Evolutionary conservation across 2,329 filamentous ascomycete genomes (phyloP), one percentile per base, ranked within the genome.

Genomic region (Cytospora piceae): DNA sequence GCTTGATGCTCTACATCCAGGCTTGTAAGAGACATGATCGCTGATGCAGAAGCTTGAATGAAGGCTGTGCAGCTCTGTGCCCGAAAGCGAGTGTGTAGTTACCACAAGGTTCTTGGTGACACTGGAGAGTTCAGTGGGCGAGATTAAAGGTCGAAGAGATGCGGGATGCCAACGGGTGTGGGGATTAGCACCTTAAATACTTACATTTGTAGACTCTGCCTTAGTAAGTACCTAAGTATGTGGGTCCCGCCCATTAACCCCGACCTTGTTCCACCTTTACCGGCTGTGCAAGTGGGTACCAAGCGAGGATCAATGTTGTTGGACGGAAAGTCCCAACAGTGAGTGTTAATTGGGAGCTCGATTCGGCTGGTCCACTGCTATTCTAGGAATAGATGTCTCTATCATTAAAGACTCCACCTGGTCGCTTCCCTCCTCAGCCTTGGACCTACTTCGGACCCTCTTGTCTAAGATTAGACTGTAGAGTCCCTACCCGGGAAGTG

Each of bases 381-480:
- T 32, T 49, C 56, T 46, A 42, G 55, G 55, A 58, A 58, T 58
- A 57, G 55, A 20, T 57, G 55, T 57, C 55, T 57, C 54, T 54
- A 54, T 32, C 37, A 56, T 56, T 56, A 37, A 39, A 39, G 32
- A 39, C 54, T 56, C 31, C 54, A 56, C 32, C 54, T 37, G 54
- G 54, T 56, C 54, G 54, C 54, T 56, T 56, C n/a, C n/a, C 20
- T 56, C 14, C 54, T 56, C 54, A 56, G 31, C 54, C 54, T 39
- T 37, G 54, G 54, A 56, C 54, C 54, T 39, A 56, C 54, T 56
- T 37, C 54, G 20, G 54, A 56, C 31, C 31, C 24, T 56, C 37
- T 37, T 56, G 54, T 56, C 31, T 56, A 56, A 56, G 54, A 24
- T 56, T 24, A 56, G 53, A 32, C 53, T 55, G 53, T 55, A 55